Percentiles rank a stretch among this genome's conserved stretches.
Conservation (phyloP, 768 basidiomycete genomes). For the Boletellus ananiceps region DNA sequence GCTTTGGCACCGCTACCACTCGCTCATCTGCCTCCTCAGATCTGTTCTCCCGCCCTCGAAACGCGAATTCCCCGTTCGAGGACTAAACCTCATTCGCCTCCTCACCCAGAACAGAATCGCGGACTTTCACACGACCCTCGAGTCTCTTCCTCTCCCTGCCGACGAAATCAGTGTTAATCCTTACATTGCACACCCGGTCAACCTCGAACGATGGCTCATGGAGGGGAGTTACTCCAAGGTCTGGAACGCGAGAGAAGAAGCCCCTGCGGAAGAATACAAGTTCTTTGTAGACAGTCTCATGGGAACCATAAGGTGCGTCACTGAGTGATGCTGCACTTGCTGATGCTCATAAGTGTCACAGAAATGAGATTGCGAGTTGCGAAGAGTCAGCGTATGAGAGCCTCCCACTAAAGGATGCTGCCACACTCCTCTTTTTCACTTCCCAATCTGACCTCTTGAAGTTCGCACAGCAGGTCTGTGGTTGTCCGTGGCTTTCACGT, state of each 20-base stretch:
- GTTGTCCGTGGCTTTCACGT: not conserved
- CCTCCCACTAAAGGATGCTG: constrained; percentile 85
- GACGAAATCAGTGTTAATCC: constrained; percentile 65
- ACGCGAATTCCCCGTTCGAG: constrained; percentile 83
- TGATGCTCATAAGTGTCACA: constrained; percentile 29
- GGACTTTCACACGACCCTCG: constrained; percentile 94
- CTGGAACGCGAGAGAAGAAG: constrained; percentile 90
- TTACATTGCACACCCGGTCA: constrained; percentile 80
- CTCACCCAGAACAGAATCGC: constrained; percentile 95
- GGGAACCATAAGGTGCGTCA: constrained; percentile 81
- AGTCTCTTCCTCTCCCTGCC: constrained; percentile 73
- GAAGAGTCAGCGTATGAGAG: constrained; percentile 93
- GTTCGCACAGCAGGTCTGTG: constrained; percentile 78
- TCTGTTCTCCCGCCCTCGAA: constrained; percentile 75
- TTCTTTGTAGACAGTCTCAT: constrained; percentile 91
- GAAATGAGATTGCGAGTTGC: constrained; percentile 96
- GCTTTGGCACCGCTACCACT: constrained; percentile 4
- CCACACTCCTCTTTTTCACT: constrained; percentile 88
- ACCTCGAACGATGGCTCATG: constrained; percentile 97
- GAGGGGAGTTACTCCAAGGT: constrained; percentile 98
- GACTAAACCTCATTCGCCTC: constrained; percentile 90
- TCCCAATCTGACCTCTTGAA: constrained; percentile 70
- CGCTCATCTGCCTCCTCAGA: constrained; percentile 35
- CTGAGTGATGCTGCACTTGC: not conserved
- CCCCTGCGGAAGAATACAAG: constrained; percentile 91